Percentiles rank a stretch among this genome's conserved stretches.
These are phyloP conservation scores for Syzygium syzygioides DNA, from an alignment of 441 rosid genomes.

Conservation along the genomic window DNA sequence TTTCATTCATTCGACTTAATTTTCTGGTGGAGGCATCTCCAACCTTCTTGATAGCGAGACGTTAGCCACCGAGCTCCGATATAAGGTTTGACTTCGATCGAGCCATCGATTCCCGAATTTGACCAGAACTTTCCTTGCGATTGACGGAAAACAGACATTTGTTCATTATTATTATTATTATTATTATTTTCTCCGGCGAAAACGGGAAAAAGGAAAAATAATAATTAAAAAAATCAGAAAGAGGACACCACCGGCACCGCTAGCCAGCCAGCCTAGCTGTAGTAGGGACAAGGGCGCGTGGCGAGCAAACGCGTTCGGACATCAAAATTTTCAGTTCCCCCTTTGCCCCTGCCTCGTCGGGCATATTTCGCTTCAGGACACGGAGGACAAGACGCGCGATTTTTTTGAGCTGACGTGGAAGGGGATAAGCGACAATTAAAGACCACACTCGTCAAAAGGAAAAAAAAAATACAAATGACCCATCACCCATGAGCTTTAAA, in stretches of 20 bases:
- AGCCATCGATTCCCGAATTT: not conserved
- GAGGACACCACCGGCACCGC: not conserved
- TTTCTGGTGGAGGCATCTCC: not conserved
- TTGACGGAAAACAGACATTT: not conserved
- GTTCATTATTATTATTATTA: not conserved
- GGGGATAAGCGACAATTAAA: not conserved
- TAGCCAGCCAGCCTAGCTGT: not conserved
- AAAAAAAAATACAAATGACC: too few relatives aligned
- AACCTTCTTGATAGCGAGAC: not conserved
- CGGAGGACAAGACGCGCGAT: not conserved
- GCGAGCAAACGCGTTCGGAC: too few relatives aligned
- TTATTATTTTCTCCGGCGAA: not conserved
- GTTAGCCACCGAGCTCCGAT: not conserved
- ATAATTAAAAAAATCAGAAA: not conserved
- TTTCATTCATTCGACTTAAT: not conserved
- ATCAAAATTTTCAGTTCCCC: not conserved
- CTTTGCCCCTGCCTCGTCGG: not conserved
- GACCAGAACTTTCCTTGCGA: not conserved
- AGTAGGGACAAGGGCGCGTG: too few relatives aligned
- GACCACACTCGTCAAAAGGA: not conserved
- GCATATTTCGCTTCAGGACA: not conserved
- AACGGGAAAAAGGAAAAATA: too few relatives aligned
- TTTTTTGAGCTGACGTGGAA: slow-evolving; percentile 5
- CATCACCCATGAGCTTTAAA: too few relatives aligned
- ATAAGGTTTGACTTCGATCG: not conserved